Base-by-base conservation (phyloP, 1,284 basidiomycete species). In the Schizophyllum commune region DNA sequence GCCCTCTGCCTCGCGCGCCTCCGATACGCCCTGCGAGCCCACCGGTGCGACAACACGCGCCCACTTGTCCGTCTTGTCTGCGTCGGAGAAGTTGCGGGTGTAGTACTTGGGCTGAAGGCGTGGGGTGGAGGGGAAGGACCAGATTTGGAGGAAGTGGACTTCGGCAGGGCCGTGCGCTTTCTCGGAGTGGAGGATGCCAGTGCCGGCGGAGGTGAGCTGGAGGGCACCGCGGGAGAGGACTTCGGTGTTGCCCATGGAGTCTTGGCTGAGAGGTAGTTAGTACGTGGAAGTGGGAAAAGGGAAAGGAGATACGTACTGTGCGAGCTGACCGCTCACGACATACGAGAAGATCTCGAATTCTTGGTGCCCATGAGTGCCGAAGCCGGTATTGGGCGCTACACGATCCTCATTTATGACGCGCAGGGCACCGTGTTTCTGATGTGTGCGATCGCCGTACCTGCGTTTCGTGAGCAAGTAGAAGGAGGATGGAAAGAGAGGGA, bases 301-400 rank as follows among this genome's bases (percentile, higher is more conserved):
- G 56, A 53, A 2, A 6, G 57, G 22, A 52, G 32, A 22, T 11
- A 71, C 80, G 63, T 70, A 91, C 90, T 94, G 90, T 67, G 91
- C 86, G 27, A 94, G 78, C 67, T 88, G 79, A 2, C 92, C 92
- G n/a, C 74, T 70, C 33, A 94, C 83, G 57, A 94, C 75, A 67
- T 97, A 96, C 1, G 87, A 89, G 77, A 96, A 97, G 66, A 98
- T 98, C 70, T 98, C 94, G 67, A 92, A 92, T 70, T 92, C 89
- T 34, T 84, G 79, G 71, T 98, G 96, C 8, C 81, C 79, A 69
- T 98, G 94, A 0, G 86, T 88, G 51, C 92, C 93, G 67, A 98
- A 98, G 0, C 95, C 96, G 6, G 85, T 88, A 2, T 75, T 70
- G 4, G 91, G 77, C 1, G 83, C 83, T 32, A 97, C 92, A 34